phyloP scores from a whole-genome alignment of 2,329 filamentous ascomycete genomes.

The Cytospora piceae region DNA sequence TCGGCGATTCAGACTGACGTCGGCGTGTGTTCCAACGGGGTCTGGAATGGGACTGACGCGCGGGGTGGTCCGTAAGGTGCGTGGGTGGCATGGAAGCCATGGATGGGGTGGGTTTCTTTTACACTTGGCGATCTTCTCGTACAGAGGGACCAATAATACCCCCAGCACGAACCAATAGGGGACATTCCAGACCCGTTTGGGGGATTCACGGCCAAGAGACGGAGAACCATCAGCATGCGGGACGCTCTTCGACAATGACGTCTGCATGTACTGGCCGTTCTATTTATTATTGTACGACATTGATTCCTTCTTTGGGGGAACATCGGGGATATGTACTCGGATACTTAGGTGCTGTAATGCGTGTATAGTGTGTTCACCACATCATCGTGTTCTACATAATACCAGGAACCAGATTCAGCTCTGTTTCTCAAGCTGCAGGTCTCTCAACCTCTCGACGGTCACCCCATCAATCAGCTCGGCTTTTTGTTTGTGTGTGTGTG shows the following conservation, averaged over 20 bases:
- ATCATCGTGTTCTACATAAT: background rate
- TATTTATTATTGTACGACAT: background rate
- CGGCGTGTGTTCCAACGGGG: background rate
- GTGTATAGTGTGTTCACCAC: background rate
- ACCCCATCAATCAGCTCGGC: no score
- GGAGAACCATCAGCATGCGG: background rate
- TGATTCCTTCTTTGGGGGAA: background rate
- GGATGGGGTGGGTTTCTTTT: background rate
- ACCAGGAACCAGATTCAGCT: background rate
- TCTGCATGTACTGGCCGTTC: background rate
- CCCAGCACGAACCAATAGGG: background rate
- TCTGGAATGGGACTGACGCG: background rate
- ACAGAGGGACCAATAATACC: background rate
- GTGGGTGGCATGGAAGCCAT: no score
- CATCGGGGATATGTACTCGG: no score
- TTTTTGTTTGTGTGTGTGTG: no score
- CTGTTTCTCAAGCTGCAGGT: background rate
- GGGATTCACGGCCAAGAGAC: no score
- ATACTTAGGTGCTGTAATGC: no score
- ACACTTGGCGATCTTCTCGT: background rate
- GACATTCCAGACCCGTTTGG: background rate
- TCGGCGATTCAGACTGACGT: background rate
- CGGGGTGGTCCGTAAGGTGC: background rate
- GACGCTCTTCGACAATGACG: constrained; percentile 7
- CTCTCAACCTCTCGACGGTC: no score